Evolutionary conservation across 2,329 filamentous ascomycete genomes (phyloP).

Genomic region (Ambrosiella cleistominuta): DNA sequence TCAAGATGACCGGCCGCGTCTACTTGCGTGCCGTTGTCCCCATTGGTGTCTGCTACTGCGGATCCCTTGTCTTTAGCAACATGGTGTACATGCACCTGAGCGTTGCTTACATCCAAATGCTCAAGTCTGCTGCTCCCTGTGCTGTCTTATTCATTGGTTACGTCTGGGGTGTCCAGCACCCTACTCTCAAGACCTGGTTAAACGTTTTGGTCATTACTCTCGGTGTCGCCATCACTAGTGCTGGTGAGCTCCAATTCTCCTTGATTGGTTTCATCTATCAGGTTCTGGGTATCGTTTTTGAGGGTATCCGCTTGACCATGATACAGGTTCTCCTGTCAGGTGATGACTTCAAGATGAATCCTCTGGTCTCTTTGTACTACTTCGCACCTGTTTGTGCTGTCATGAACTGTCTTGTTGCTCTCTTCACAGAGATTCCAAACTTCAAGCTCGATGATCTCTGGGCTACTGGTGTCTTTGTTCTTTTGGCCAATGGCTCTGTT

Average conservation of each 20-base stretch:
- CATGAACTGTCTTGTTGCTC: slow-evolving; percentile 57
- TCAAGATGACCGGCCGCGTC: slow-evolving; percentile 41
- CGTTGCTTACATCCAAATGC: slow-evolving; percentile 54
- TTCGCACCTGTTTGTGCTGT: slow-evolving; percentile 69
- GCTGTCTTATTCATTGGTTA: slow-evolving; percentile 50
- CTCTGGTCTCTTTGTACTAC: slow-evolving; percentile 76
- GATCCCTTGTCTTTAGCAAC: slow-evolving; percentile 49
- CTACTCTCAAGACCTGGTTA: slow-evolving; percentile 26
- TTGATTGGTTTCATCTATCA: slow-evolving; percentile 51
- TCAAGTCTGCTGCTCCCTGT: slow-evolving; percentile 51
- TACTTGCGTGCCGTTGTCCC: slow-evolving; percentile 48
- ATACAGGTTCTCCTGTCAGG: slow-evolving; percentile 65
- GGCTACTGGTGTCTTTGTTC: slow-evolving; percentile 43
- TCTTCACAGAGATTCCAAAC: slow-evolving; percentile 48
- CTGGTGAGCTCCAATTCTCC: slow-evolving; percentile 52
- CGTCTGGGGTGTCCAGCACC: slow-evolving; percentile 34
- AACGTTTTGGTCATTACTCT: slow-evolving; percentile 35
- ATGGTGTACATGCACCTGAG: slow-evolving; percentile 50
- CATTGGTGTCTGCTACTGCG: slow-evolving; percentile 48
- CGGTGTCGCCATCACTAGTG: slow-evolving; percentile 34
- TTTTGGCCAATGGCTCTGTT: slow-evolving; percentile 57
- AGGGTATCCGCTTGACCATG: slow-evolving; percentile 69
- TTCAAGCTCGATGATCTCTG: slow-evolving; percentile 51
- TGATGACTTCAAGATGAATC: slow-evolving; percentile 70
- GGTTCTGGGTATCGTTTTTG: slow-evolving; percentile 58